phyloP scores from a whole-genome alignment of 164 flowering plant species.

The Aristolochia californica region DNA sequence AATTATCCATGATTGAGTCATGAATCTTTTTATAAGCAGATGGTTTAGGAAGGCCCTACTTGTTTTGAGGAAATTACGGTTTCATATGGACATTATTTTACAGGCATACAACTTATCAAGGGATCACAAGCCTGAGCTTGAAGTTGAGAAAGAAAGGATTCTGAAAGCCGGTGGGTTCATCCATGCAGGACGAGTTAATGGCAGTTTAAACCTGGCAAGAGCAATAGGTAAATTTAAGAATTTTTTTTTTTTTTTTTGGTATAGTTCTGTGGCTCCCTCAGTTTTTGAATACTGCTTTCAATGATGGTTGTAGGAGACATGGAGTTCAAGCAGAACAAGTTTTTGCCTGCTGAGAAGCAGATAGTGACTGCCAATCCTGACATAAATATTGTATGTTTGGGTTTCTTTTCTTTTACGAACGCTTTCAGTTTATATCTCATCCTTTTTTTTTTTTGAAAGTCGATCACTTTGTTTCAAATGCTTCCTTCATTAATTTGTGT shows the following conservation, averaged over 20 bases:
- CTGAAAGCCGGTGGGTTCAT: conserved; percentile 96
- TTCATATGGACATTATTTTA: conserved; percentile 5
- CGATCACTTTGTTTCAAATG: background rate
- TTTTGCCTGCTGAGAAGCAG: conserved; percentile 82
- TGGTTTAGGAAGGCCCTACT: too few relatives aligned
- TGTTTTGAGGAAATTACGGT: background rate
- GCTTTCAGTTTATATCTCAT: background rate
- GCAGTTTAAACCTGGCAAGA: conserved; percentile 91
- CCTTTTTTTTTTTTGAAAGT: background rate
- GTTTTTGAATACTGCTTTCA: background rate
- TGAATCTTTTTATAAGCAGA: too few relatives aligned
- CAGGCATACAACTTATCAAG: conserved; percentile 95
- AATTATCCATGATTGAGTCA: too few relatives aligned
- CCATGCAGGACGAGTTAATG: conserved; percentile 97
- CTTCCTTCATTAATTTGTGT: too few relatives aligned
- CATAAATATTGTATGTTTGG: conserved; percentile 53
- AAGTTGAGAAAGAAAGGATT: conserved; percentile 87
- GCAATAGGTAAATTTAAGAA: conserved; percentile 67
- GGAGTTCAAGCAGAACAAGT: conserved; percentile 98
- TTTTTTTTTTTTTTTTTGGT: too few relatives aligned
- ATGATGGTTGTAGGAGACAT: conserved; percentile 62
- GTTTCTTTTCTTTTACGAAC: background rate
- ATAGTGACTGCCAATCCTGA: conserved; percentile 97
- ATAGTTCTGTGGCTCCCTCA: too few relatives aligned
- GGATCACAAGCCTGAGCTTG: conserved; percentile 98